These are phyloP conservation scores for Cryptococcus hybrid DNA, from an alignment of 1,284 basidiomycete species.

Conservation along the genomic window DNA sequence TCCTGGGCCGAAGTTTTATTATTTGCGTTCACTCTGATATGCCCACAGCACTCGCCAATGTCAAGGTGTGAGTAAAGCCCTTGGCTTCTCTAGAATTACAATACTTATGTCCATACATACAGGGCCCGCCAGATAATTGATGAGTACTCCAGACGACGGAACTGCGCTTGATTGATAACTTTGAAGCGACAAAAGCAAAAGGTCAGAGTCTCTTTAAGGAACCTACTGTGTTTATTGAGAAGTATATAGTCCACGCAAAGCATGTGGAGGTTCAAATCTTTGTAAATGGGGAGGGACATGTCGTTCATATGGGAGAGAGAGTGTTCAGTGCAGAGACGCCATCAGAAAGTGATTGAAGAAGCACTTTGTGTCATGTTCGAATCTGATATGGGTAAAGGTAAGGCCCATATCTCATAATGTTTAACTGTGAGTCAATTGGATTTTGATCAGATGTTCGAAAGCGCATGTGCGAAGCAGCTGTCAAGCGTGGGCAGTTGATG, in stretches of 20 bases:
- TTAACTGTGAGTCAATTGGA: no score
- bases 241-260: conserved; percentile 53
- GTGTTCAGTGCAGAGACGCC: conserved; percentile 67
- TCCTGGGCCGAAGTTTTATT: background rate
- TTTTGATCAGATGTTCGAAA: conserved; percentile 37
- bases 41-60: background rate
- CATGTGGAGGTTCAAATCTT: conserved; percentile 71
- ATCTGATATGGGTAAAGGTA: conserved; percentile 22
- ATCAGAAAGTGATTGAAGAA: conserved; percentile 72
- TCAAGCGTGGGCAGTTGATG: conserved; percentile 56
- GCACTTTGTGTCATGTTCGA: conserved; percentile 55
- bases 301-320: conserved; percentile 68
- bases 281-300: conserved; percentile 58
- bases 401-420: no score
- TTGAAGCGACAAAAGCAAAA: conserved; percentile 36
- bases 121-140: background rate
- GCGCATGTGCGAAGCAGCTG: conserved; percentile 58
- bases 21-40: conserved; percentile 1
- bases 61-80: background rate
- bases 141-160: background rate
- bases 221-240: conserved; percentile 60
- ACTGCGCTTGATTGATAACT: conserved; percentile 50
- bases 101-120: background rate
- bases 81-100: background rate
- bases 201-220: conserved; percentile 55